These are phyloP conservation scores for Acanthamoeba culbertsoni DNA, from an alignment of 208 protist genomes.

Conservation along the genomic window DNA sequence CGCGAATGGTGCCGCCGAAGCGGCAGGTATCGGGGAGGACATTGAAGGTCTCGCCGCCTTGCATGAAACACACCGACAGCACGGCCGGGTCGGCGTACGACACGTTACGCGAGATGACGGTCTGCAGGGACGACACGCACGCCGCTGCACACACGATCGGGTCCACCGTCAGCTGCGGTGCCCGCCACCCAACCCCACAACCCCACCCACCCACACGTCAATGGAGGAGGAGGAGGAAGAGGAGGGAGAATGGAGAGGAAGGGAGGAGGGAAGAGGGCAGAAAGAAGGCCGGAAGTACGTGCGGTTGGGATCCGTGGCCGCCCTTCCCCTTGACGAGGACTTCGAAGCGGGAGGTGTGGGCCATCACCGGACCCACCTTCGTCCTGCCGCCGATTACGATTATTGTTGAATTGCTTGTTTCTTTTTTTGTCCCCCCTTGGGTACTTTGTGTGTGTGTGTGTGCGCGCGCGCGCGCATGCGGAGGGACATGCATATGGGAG, in stretches of 20 bases:
- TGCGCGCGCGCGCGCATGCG: background rate
- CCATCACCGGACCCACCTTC: conserved; percentile 68
- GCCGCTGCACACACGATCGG: conserved; percentile 34
- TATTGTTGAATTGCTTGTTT: background rate
- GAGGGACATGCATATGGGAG: background rate
- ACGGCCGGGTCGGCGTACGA: conserved; percentile 52
- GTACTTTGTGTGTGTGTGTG: too few relatives aligned
- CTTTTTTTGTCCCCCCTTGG: too few relatives aligned
- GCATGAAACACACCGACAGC: conserved; percentile 59
- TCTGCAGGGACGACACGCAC: conserved; percentile 48
- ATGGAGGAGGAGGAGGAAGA: background rate
- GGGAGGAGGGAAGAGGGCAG: background rate
- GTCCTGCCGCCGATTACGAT: background rate
- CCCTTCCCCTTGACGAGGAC: conserved; percentile 60
- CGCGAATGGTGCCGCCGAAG: conserved; percentile 64
- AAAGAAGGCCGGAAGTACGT: background rate
- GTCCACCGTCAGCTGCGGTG: conserved; percentile 34
- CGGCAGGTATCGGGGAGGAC: conserved; percentile 65
- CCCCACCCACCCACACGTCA: background rate
- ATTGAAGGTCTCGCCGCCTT: conserved; percentile 69
- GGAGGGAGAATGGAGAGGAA: background rate
- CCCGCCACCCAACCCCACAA: too few relatives aligned
- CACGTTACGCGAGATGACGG: conserved; percentile 64
- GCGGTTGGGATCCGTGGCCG: conserved; percentile 70
- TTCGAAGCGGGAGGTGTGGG: conserved; percentile 63